These are phyloP conservation scores for Moricandia moricandioides DNA, from an alignment of 345 rosid genomes.

Conservation along the genomic window DNA sequence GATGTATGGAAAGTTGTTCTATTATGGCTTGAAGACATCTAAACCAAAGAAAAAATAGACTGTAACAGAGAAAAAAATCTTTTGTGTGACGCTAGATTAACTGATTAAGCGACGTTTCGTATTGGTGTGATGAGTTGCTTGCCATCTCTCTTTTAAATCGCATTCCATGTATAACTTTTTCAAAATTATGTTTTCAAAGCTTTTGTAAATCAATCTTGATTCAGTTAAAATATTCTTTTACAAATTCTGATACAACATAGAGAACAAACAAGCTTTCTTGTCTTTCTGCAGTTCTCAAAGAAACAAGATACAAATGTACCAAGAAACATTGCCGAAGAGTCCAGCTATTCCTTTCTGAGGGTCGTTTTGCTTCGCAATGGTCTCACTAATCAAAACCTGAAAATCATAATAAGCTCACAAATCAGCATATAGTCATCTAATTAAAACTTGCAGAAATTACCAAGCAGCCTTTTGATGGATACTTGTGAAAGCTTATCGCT, in stretches of 20 bases:
- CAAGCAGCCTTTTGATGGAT: too few relatives aligned
- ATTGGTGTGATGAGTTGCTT: too few relatives aligned
- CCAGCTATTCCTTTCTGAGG: slow-evolving; percentile 74
- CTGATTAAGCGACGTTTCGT: too few relatives aligned
- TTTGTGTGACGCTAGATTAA: too few relatives aligned
- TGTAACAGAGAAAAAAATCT: too few relatives aligned
- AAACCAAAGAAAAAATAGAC: too few relatives aligned
- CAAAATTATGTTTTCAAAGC: too few relatives aligned
- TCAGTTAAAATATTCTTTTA: not conserved
- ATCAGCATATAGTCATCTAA: not conserved
- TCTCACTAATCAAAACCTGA: slow-evolving; percentile 94
- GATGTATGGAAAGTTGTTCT: too few relatives aligned
- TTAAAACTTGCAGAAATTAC: too few relatives aligned
- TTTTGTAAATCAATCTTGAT: not conserved
- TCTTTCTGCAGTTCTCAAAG: not conserved
- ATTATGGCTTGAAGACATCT: too few relatives aligned
- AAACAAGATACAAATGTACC: not conserved
- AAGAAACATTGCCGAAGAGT: slow-evolving; percentile 60
- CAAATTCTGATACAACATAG: not conserved
- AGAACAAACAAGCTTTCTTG: not conserved
- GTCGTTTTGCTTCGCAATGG: slow-evolving; percentile 77
- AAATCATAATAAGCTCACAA: not conserved
- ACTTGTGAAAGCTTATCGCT: too few relatives aligned
- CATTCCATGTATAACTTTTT: not conserved
- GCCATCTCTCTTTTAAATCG: not conserved